Evolutionary conservation across 129 eudicot genomes (phyloP).

Genomic region (Smallanthus sonchifolius): DNA sequence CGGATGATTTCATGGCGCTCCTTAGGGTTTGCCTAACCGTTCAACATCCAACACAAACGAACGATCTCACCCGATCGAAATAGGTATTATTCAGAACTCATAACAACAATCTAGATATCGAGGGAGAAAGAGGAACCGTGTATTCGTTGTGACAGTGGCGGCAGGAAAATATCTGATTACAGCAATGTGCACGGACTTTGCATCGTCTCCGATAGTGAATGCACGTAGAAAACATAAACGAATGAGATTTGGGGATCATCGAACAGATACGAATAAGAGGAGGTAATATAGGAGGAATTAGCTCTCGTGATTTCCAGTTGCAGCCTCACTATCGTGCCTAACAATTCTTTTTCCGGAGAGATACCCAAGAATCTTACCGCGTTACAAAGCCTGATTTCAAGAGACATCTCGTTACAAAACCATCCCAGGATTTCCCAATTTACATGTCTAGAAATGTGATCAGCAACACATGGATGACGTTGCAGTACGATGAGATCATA

Average conservation of each 20-base stretch:
- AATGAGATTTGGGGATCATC: not conserved
- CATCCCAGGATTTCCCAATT: slow-evolving; percentile 35
- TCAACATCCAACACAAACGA: slow-evolving; percentile 28
- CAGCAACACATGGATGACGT: slow-evolving; percentile 10
- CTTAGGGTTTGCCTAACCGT: slow-evolving; percentile 56
- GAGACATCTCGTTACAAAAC: slow-evolving; percentile 22
- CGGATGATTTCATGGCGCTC: slow-evolving; percentile 90
- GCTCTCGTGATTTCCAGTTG: not conserved
- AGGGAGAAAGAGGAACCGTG: slow-evolving; percentile 36
- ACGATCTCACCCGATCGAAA: not conserved
- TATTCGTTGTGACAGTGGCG: slow-evolving; percentile 95
- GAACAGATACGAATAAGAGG: not conserved
- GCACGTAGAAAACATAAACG: slow-evolving; percentile 37
- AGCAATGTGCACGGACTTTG: slow-evolving; percentile 80
- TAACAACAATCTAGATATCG: not conserved
- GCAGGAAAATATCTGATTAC: slow-evolving; percentile 66
- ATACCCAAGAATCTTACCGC: slow-evolving; percentile 46
- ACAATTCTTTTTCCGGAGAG: slow-evolving; percentile 43
- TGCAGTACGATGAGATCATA: slow-evolving; percentile 36
- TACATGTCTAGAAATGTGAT: slow-evolving; percentile 33
- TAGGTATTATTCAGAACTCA: not conserved
- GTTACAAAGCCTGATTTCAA: slow-evolving; percentile 32
- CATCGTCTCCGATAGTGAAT: slow-evolving; percentile 84
- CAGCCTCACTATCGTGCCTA: slow-evolving; percentile 14
- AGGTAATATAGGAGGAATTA: slow-evolving; percentile 15